Base-by-base conservation (phyloP, 768 basidiomycete genomes). In the Steccherinum ochraceum region DNA sequence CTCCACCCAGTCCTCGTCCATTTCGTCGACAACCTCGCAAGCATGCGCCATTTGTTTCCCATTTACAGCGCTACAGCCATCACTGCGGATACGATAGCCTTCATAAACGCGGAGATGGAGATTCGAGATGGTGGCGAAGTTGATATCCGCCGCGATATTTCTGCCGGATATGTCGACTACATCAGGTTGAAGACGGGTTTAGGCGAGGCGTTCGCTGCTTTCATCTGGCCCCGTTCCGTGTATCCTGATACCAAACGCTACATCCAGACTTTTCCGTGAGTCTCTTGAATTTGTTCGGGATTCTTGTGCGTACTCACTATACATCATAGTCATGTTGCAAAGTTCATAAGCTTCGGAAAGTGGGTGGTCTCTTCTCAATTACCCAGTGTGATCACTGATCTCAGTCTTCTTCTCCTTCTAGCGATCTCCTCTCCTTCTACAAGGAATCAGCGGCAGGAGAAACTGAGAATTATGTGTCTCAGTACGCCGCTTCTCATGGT, bases 51-150 rank as follows among this genome's bases (percentile, higher is more conserved):
- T 1, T 49, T 67, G 30, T 74, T 58, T 45, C 54, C 43, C n/a
- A 46, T 64, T 0, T 59, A 70, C n/a, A 60, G 56, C 0, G 62
- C 68, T 1, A 65, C 68, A 23, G 52, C 72, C 19, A 69, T 77
- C 40, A 53, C 66, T 12, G 61, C 67, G 4, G 62, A 67, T 1
- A 67, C 66, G 0, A 46, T 72, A 44, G 69, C 68, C 40, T 61
- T 66, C 24, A 54, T 74, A 18, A 64, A 65, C 40, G 64, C 71
- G 10, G 52, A 62, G 48, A 27, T 67, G 26, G 53, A 69, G 11
- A 71, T 73, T 13, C 20, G 60, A 21, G 64, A 69, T 35, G 30
- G 16, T 7, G 30, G 30, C 7, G 30, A 16, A 7, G 30, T 16
- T 35, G 30, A 35, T 7, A 16, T 35, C 7, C 30, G 16, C 30